These are phyloP conservation scores for Stachybotrys elegans DNA, from an alignment of 2,329 filamentous ascomycete species.

Conservation along the genomic window DNA sequence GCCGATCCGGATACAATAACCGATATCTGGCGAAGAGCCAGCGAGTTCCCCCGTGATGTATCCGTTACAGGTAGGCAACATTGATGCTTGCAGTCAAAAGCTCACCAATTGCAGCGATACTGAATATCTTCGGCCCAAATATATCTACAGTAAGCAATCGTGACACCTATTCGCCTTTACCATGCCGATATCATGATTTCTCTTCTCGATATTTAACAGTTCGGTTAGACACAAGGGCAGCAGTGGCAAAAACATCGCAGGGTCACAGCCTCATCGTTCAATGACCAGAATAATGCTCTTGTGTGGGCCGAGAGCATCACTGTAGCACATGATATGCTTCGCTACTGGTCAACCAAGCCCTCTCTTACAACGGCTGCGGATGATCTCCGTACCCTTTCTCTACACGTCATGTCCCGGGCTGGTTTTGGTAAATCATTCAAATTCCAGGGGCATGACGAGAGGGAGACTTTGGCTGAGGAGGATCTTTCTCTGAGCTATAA, in stretches of 20 bases:
- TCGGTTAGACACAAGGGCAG: background rate
- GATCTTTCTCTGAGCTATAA: slow-evolving; percentile 6
- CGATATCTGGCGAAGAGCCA: slow-evolving; percentile 1
- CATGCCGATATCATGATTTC: background rate
- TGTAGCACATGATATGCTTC: slow-evolving; percentile 13
- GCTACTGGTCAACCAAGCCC: slow-evolving; percentile 11
- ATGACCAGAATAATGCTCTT: slow-evolving; percentile 13
- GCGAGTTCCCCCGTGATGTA: slow-evolving; percentile 4
- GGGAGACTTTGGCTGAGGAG: slow-evolving; percentile 5
- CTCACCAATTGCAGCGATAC: background rate
- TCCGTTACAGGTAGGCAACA: background rate
- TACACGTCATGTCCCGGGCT: slow-evolving; percentile 15
- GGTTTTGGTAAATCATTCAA: slow-evolving; percentile 14
- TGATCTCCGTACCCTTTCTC: slow-evolving; percentile 11
- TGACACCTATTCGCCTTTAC: background rate
- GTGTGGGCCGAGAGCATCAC: slow-evolving; percentile 13
- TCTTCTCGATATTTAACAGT: background rate
- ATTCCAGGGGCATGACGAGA: slow-evolving; percentile 3
- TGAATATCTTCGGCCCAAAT: slow-evolving; percentile 2
- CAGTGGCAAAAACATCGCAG: slow-evolving; percentile 1
- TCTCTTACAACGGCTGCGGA: slow-evolving; percentile 12
- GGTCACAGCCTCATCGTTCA: slow-evolving; percentile 5
- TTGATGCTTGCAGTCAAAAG: background rate
- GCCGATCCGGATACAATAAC: slow-evolving; percentile 7
- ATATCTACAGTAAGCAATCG: background rate